Percentiles rank a stretch among this genome's conserved stretches.
phyloP scores from a whole-genome alignment of 768 basidiomycete species.

The Mrakia hoshinonis region DNA sequence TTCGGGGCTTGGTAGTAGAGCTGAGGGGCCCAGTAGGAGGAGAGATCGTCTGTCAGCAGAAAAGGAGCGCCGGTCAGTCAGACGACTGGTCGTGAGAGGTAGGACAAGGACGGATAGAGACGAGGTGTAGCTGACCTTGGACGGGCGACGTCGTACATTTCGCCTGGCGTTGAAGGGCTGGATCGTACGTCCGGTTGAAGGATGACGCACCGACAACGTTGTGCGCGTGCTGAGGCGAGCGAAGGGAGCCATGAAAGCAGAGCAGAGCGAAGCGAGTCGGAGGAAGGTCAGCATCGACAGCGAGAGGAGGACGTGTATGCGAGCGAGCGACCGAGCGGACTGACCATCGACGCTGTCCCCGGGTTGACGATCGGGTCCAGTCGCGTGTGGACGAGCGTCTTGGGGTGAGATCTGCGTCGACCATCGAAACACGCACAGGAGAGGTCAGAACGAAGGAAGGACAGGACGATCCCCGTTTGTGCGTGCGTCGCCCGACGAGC shows the following conservation, averaged over 20 bases:
- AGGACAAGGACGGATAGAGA: neutral
- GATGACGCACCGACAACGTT: conserved; percentile 41
- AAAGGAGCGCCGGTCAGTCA: neutral
- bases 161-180: conserved; percentile 33
- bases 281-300: neutral
- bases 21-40: conserved; percentile 37
- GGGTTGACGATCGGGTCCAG: conserved; percentile 33
- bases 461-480: too few species aligned
- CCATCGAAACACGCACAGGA: neutral
- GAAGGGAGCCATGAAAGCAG: neutral
- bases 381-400: conserved; percentile 12
- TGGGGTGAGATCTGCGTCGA: neutral
- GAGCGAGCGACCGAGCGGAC: too few species aligned
- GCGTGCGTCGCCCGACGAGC: too few species aligned
- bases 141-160: conserved; percentile 41
- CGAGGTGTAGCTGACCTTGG: conserved; percentile 36
- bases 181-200: conserved; percentile 38
- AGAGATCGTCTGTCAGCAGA: neutral
- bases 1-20: conserved; percentile 38
- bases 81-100: neutral
- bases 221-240: conserved; percentile 33
- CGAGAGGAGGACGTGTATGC: too few species aligned
- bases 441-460: neutral
- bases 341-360: conserved; percentile 24
- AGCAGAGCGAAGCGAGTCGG: neutral